Base-by-base conservation (phyloP, 2,329 filamentous ascomycete genomes). In the Colletotrichum siamense region DNA sequence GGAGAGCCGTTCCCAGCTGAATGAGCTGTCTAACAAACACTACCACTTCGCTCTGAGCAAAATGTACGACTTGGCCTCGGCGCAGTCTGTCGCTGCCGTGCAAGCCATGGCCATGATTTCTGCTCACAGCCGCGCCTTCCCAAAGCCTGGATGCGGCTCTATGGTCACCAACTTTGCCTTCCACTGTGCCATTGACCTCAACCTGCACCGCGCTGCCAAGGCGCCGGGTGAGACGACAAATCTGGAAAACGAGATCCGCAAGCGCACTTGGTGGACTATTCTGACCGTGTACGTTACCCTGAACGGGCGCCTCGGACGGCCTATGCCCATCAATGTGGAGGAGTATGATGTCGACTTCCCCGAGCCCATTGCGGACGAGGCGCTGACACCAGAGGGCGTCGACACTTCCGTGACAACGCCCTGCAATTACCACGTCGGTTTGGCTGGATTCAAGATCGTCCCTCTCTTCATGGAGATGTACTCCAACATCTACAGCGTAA, bases 301-400 rank as follows among this genome's bases (percentile, higher is more conserved):
- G 12, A 92, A 92, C 79, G 94, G 94, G 24, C 95, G 94, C 74
- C 91, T 96, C 44, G 95, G 95, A 22, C 89, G 93, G 18, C 95
- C 95, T 2, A 94, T 97, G 90, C 91, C 93, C 2, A 90, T 97
- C 64, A 90, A 92, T 13, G 86, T 93, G 5, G 92, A 95, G 68
- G 95, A 97, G 78, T 94, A 96, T 79, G 95, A 98, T 80, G 91
- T 95, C 44, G 95, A 95, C 77, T 91, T 95, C 64, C 95, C 95
- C 2, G 90, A 94, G 73, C 86, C 92, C 7, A 89, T 96, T 36
- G 88, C 93, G 30, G 95, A 98, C 81, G 93, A 94, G 79, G 87
- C 93, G 34, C 89, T 95, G 0, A 91, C 90, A 0, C 92, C 95
- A 49, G 86, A 91, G 5, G 92, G 92, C 5, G 86, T 94, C n/a